phyloP scores from a whole-genome alignment of 2,329 filamentous ascomycete genomes.

The Juglanconis oblonga region DNA sequence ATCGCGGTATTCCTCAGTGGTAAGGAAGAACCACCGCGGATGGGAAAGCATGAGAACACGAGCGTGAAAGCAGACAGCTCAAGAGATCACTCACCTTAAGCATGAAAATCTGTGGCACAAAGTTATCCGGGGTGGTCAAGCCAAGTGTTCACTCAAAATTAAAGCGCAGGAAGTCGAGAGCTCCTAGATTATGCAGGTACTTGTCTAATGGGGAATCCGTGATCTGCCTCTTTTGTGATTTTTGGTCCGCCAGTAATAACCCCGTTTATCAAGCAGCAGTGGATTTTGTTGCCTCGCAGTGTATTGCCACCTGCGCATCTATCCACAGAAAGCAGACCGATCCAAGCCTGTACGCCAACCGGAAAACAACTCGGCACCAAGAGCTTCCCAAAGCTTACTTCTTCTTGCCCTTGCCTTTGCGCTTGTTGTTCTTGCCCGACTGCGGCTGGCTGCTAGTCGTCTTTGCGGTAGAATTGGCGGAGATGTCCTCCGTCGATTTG shows the following conservation, averaged over 20 bases:
- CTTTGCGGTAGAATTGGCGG: constrained; percentile 41
- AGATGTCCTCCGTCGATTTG: constrained; percentile 56
- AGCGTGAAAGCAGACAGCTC: too few relatives aligned
- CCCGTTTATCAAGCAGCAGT: not conserved
- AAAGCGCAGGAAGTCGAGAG: not conserved
- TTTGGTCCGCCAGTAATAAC: not conserved
- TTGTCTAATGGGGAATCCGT: constrained; percentile 1
- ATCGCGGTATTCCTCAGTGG: too few relatives aligned
- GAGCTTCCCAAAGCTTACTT: constrained; percentile 32
- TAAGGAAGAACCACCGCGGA: too few relatives aligned
- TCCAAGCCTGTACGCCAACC: not conserved
- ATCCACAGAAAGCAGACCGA: not conserved
- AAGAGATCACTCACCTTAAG: too few relatives aligned
- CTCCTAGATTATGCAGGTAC: not conserved
- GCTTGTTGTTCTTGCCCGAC: constrained; percentile 38
- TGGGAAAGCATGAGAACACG: too few relatives aligned
- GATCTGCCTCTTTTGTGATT: not conserved
- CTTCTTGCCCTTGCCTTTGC: constrained; percentile 52
- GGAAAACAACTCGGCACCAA: not conserved
- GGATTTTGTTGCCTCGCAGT: not conserved
- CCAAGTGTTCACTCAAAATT: not conserved
- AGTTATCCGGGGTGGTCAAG: not conserved
- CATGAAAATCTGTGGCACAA: too few relatives aligned
- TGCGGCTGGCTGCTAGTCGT: constrained; percentile 40
- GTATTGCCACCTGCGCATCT: not conserved